These are phyloP conservation scores for Venturia carpophila DNA, from an alignment of 2,329 filamentous ascomycete species.

Conservation along the genomic window DNA sequence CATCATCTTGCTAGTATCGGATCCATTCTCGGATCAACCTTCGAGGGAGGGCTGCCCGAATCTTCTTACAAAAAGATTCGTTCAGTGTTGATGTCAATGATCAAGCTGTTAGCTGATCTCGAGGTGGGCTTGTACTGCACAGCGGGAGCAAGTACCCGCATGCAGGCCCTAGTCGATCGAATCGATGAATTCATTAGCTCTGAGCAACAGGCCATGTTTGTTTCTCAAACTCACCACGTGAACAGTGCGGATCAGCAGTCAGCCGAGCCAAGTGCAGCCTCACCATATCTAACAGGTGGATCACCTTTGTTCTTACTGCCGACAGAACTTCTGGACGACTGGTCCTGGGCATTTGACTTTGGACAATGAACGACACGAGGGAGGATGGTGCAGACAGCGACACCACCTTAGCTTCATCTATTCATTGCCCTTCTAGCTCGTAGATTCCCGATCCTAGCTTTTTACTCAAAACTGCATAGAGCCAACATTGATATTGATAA, in stretches of 20 bases:
- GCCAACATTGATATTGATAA: too few species aligned
- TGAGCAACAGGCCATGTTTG: not conserved
- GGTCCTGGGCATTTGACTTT: conserved; percentile 1
- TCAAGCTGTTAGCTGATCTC: conserved; percentile 39
- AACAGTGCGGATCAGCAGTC: not conserved
- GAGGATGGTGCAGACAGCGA: not conserved
- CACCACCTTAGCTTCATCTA: not conserved
- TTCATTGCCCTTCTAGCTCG: not conserved
- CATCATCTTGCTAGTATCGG: conserved; percentile 45
- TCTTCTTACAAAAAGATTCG: conserved; percentile 37
- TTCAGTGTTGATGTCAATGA: conserved; percentile 37
- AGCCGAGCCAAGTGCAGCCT: not conserved
- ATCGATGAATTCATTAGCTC: not conserved
- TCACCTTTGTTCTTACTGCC: not conserved
- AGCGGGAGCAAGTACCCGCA: not conserved
- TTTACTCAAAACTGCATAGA: too few species aligned
- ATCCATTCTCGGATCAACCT: conserved; percentile 41
- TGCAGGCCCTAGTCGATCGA: not conserved
- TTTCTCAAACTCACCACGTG: not conserved
- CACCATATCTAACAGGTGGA: not conserved
- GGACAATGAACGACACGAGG: not conserved
- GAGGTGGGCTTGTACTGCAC: conserved; percentile 36
- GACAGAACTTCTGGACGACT: not conserved
- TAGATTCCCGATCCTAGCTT: too few species aligned
- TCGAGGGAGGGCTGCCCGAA: conserved; percentile 39